phyloP scores from a whole-genome alignment of 2,329 filamentous ascomycete genomes.

The Cladosporium cucumerinum region DNA sequence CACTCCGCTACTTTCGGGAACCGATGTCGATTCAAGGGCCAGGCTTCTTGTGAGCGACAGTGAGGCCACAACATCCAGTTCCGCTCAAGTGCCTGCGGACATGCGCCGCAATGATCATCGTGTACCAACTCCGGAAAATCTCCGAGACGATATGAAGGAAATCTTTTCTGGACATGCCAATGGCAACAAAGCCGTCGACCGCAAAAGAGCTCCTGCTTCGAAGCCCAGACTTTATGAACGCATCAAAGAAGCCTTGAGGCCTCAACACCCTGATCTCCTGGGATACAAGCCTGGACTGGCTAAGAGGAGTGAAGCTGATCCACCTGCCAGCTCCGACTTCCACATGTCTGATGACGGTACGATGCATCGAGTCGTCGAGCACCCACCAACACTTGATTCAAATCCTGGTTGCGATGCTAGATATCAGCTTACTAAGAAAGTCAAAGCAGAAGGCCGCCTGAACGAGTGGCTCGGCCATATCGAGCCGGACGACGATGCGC shows the following conservation, averaged over 20 bases:
- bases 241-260: neutral
- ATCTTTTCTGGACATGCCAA: neutral
- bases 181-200: neutral
- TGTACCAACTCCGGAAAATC: neutral
- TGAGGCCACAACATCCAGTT: neutral
- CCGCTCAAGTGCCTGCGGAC: neutral
- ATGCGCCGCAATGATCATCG: neutral
- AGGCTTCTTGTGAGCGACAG: neutral
- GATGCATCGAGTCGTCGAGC: neutral
- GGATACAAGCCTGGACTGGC: neutral
- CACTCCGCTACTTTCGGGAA: neutral
- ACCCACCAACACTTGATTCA: neutral
- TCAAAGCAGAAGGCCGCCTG: neutral
- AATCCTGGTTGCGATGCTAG: neutral
- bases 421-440: neutral
- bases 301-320: neutral
- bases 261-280: neutral
- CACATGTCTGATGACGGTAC: neutral
- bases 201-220: neutral
- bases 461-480: neutral
- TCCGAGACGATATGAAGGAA: neutral
- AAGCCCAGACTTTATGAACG: neutral
- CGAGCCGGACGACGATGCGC: neutral
- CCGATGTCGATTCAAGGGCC: neutral
- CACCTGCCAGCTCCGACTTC: neutral